phyloP scores from a whole-genome alignment of 139 green algal genomes.

The Limnomonas spitsbergensis region DNA sequence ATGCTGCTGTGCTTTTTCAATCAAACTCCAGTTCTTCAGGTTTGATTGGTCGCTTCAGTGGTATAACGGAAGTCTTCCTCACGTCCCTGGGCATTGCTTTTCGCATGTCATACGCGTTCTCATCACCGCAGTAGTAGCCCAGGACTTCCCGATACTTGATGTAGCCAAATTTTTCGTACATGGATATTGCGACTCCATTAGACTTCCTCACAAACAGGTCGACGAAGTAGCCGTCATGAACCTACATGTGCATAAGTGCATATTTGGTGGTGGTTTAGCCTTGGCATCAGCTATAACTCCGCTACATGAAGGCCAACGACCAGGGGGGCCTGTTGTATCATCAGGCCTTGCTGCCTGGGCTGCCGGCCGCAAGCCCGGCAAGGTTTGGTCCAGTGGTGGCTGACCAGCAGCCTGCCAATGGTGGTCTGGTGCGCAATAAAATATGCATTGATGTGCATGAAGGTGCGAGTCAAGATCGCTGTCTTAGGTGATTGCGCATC shows the following conservation, averaged over 20 bases:
- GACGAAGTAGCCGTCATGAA: slow-evolving; percentile 93
- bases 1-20: no score
- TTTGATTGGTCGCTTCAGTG: slow-evolving; percentile 7
- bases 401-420: no score
- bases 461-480: no score
- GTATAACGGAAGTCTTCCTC: slow-evolving; percentile 51
- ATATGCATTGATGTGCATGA: no score
- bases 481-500: no score
- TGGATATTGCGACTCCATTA: slow-evolving; percentile 87
- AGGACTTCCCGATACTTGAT: slow-evolving; percentile 83
- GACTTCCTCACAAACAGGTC: slow-evolving; percentile 96
- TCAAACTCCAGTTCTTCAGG: slow-evolving; percentile 17
- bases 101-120: slow-evolving; percentile 96
- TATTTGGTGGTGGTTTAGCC: background rate
- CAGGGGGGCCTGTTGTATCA: background rate
- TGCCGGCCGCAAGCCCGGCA: no score
- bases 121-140: slow-evolving; percentile 89
- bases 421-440: no score
- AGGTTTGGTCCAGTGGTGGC: no score
- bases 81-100: slow-evolving; percentile 93
- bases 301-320: background rate
- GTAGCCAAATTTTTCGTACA: slow-evolving; percentile 97
- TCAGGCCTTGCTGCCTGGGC: no score
- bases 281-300: background rate
- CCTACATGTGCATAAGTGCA: slow-evolving; percentile 23